Evolutionary conservation across 805 yeast species (phyloP), one percentile per base, ranked within the genome.

Genomic region (Zygoascus biomembranicola): DNA sequence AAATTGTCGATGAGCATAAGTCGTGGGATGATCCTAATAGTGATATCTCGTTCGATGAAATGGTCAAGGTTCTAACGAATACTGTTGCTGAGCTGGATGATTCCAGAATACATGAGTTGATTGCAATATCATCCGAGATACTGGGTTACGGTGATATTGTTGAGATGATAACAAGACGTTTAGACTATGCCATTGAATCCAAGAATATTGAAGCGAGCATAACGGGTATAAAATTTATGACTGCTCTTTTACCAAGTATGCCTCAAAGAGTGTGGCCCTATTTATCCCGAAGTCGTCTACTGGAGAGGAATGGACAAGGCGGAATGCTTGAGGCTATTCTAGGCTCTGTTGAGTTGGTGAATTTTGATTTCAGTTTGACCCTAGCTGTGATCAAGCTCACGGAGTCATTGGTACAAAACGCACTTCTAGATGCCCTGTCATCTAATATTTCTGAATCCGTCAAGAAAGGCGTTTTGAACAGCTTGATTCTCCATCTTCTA

Each of bases 191-290:
- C 0, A 68, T 86, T 52, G 84, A 78, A 57, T 70, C 77, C 20
- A 73, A 87, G 61, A 72, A 80, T 52, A 68, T 78, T 5, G 60
- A 68, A 0, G 63, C 81, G 0, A 67, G 81, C 23, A 71, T 74
- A 20, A 66, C 74, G 0, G 71, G 82, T 14, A 61, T 81, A 19
- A 66, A 75, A 10, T 76, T 87, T 20, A 69, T 88, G 32, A 68
- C 75, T 1, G 71, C 76, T 16, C 71, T 79, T 42, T 72, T 73
- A 42, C 71, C 71, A 47, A 68, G 79, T 5, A 77, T 74, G 42
- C 80, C 95, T 0, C 75, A 77, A 55, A 73, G 88, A 53, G 85
- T 90, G 2, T 90, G 97, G 96, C 77, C 89, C 0, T 84, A 84
- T 62, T 67, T 92, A 13, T 77, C 80, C 20, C 80, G 81, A 50